These are phyloP conservation scores for Harringtonia aguacate DNA, from an alignment of 2,329 filamentous ascomycete species.

Conservation along the genomic window DNA sequence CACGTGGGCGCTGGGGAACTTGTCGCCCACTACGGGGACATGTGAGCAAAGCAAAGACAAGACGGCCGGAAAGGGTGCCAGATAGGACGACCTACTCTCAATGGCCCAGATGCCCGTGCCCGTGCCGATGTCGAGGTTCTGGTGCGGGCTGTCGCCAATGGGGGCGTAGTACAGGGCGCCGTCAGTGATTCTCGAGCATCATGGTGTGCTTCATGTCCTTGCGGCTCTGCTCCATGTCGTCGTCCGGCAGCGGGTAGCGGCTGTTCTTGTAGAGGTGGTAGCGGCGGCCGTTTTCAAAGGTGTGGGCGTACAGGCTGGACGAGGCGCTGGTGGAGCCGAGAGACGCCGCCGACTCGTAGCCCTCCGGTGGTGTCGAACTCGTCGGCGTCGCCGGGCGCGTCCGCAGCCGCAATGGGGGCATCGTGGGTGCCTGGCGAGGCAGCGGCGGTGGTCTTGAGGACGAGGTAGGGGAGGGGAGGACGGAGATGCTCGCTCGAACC, in stretches of 20 bases:
- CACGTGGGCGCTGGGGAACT: conserved; percentile 6
- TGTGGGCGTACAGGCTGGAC: too few relatives aligned
- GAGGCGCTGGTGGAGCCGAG: too few relatives aligned
- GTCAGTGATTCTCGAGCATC: conserved; percentile 20
- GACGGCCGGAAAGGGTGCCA: background rate
- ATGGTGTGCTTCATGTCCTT: too few relatives aligned
- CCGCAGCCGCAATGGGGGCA: too few relatives aligned
- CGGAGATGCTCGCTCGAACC: too few relatives aligned
- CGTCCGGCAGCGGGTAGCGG: too few relatives aligned
- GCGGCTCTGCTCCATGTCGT: too few relatives aligned
- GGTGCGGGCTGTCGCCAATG: conserved; percentile 18
- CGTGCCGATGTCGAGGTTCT: conserved; percentile 8
- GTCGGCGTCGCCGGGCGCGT: conserved; percentile 10
- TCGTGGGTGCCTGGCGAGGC: too few relatives aligned
- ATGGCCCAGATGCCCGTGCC: conserved; percentile 22
- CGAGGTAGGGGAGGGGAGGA: too few relatives aligned
- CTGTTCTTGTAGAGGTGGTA: too few relatives aligned
- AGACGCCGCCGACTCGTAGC: conserved; percentile 11
- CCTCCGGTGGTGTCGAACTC: conserved; percentile 13
- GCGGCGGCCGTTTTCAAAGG: background rate
- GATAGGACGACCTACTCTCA: conserved; percentile 8
- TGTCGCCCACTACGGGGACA: conserved; percentile 1
- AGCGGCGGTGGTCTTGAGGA: too few relatives aligned
- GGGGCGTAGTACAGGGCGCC: conserved; percentile 30
- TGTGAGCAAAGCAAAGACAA: background rate